Percentiles rank a stretch among this genome's conserved stretches.
phyloP scores from a whole-genome alignment of 352 stramenopile species.

The Phytophthora crassamura region DNA sequence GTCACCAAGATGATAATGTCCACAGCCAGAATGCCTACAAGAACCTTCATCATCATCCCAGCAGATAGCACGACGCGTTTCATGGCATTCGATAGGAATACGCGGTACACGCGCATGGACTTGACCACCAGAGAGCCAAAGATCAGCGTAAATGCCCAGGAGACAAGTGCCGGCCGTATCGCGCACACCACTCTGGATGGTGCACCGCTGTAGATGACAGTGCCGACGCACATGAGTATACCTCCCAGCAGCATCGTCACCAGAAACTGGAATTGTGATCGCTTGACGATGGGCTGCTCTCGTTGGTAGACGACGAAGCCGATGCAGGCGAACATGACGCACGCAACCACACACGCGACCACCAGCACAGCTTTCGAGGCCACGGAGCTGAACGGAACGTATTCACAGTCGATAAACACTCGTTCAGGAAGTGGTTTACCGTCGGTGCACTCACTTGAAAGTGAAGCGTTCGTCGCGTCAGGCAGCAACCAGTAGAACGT shows the following conservation, averaged over 20 bases:
- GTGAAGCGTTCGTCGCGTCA: constrained; percentile 22
- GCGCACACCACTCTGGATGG: constrained; percentile 48
- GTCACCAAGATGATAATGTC: constrained; percentile 44
- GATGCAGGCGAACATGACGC: constrained; percentile 31
- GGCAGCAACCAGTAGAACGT: constrained; percentile 47
- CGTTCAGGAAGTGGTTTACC: constrained; percentile 28
- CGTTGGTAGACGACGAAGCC: constrained; percentile 48
- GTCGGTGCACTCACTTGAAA: constrained; percentile 46
- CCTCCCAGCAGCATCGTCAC: constrained; percentile 57
- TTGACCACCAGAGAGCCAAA: constrained; percentile 62
- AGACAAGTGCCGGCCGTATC: constrained; percentile 40
- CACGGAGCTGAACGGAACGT: constrained; percentile 36
- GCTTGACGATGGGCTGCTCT: constrained; percentile 59
- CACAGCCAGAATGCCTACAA: constrained; percentile 41
- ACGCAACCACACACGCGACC: constrained; percentile 27
- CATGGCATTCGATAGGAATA: constrained; percentile 49
- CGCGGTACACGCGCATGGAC: constrained; percentile 58
- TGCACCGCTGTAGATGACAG: constrained; percentile 48
- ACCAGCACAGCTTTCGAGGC: constrained; percentile 31
- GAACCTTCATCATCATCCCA: constrained; percentile 50
- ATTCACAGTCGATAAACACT: constrained; percentile 53
- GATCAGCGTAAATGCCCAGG: constrained; percentile 53
- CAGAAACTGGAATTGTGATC: constrained; percentile 73
- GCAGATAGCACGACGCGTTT: constrained; percentile 53
- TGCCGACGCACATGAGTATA: constrained; percentile 50